A percentile compares a stretch with the other conserved stretches of the same genome.
These are phyloP conservation scores for Ascochyta pisi DNA, from an alignment of 2,329 filamentous ascomycete genomes.

Conservation along the genomic window DNA sequence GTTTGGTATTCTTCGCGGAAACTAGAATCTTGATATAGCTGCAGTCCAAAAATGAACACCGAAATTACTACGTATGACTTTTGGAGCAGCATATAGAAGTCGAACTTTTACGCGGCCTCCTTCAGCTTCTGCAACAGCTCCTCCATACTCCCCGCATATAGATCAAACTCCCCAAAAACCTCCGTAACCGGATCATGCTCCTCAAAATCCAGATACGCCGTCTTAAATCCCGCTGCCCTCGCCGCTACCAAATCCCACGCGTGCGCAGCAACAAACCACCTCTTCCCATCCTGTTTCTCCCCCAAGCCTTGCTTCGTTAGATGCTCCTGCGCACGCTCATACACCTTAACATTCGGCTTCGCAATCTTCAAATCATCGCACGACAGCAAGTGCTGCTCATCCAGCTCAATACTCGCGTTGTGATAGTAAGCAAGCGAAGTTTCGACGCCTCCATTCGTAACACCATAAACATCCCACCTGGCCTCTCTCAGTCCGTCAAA, in stretches of 20 bases:
- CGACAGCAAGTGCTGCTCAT: constrained; percentile 27
- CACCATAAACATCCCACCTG: constrained; percentile 31
- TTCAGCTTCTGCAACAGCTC: constrained; percentile 31
- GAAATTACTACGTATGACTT: too few species aligned
- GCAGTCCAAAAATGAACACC: too few species aligned
- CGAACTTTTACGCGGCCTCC: background rate
- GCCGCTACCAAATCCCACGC: constrained; percentile 34
- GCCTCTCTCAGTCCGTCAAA: constrained; percentile 28
- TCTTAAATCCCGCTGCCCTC: constrained; percentile 31
- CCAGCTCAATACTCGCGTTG: constrained; percentile 26
- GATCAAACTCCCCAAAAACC: constrained; percentile 33
- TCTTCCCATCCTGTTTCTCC: constrained; percentile 17
- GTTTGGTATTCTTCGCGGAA: too few species aligned
- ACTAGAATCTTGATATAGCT: too few species aligned
- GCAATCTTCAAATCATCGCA: constrained; percentile 31
- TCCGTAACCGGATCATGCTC: constrained; percentile 34
- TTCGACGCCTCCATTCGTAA: constrained; percentile 32
- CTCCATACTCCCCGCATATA: constrained; percentile 34
- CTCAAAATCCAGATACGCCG: constrained; percentile 34
- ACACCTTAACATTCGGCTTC: constrained; percentile 32
- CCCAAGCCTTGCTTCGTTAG: constrained; percentile 15
- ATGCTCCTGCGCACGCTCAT: constrained; percentile 28
- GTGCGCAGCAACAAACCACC: constrained; percentile 39
- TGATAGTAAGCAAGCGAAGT: constrained; percentile 29
- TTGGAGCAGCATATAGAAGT: too few species aligned